Base-by-base conservation (phyloP, 2,329 filamentous ascomycete species). In the Paecilomyces sp. region DNA sequence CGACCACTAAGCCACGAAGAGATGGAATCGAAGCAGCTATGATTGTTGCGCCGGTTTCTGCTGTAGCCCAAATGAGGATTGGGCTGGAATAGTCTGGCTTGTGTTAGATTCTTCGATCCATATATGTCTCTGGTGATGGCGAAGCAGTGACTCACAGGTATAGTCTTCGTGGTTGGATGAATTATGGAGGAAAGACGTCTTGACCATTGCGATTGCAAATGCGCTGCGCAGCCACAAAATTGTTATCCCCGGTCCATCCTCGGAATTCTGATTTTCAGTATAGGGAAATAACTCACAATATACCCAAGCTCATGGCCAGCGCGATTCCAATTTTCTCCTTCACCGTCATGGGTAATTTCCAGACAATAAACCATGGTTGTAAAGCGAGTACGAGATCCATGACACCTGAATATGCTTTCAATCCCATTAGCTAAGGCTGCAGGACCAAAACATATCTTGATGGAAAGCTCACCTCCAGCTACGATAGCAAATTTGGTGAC, bases 271-370 rank as follows among this genome's bases (percentile, higher is more conserved):
- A 18, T 11, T 30, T 24, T n/a, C 6, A 22, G 22, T 22, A 1
- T 31, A 52, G 4, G 7, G 34, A 18, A 24, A 13, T 2, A 12
- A 57, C 64, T 61, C 56, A 70, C 67, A 74, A 70, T 7, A 72
- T 58, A 12, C 71, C 75, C 25, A 77, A 67, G 36, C 74, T 75
- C 68, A 77, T 74, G 5, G 72, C 73, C 13, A 71, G 56, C 2
- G 70, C 71, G 12, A 77, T 68, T 8, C 71, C 71, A 8, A 74
- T 55, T 58, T 75, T 77, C 41, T 77, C 75, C 41, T 71, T 74
- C 28, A 63, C 69, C 30, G 62, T 69, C 66, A 77, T 76, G 28
- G 74, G 68, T 3, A 77, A 57, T 9, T 69, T 66, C 62, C 67
- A 67, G 4, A 76, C 66, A 59, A 75, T 70, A 5, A 65, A 61